Evolutionary conservation across 495 filamentous ascomycete genomes (phyloP).

Genomic region (Talaromyces adpressus): DNA sequence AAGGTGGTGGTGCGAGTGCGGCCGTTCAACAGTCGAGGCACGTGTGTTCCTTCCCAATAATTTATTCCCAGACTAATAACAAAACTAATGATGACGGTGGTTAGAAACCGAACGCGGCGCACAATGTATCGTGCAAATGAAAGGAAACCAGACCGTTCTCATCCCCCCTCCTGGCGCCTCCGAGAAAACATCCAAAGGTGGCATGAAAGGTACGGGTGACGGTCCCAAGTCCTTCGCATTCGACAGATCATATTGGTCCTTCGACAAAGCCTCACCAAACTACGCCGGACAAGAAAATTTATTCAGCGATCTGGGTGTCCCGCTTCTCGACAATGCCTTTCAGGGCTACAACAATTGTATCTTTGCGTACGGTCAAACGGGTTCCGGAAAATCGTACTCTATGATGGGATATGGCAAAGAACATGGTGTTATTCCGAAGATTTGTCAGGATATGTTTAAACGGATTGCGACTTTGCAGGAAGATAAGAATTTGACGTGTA

Average conservation of each 20-base stretch:
- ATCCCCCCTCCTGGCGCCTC: constrained; percentile 63
- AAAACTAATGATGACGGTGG: constrained; percentile 12
- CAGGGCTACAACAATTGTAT: constrained; percentile 99
- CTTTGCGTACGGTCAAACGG: constrained; percentile 98
- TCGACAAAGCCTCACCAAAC: constrained; percentile 69
- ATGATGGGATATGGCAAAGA: constrained; percentile 99
- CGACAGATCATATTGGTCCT: constrained; percentile 97
- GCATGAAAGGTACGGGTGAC: constrained; percentile 60
- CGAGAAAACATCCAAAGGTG: constrained; percentile 50
- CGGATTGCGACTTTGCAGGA: constrained; percentile 68
- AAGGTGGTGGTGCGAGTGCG: constrained; percentile 97
- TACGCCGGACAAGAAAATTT: constrained; percentile 90
- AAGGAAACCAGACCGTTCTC: constrained; percentile 82
- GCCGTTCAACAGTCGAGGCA: constrained; percentile 91
- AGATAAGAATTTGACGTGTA: constrained; percentile 76
- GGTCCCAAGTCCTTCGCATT: constrained; percentile 89
- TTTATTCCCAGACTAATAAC: not conserved
- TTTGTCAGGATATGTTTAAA: constrained; percentile 96
- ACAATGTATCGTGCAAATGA: constrained; percentile 99
- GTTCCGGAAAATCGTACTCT: constrained; percentile 96
- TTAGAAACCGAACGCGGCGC: constrained; percentile 80
- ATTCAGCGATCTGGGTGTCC: constrained; percentile 79
- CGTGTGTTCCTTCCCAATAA: constrained; percentile 15
- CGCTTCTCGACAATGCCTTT: constrained; percentile 96
- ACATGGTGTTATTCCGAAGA: constrained; percentile 92